Evolutionary conservation across 768 basidiomycete genomes (phyloP), one percentile per base, ranked within the genome.

Genomic region (Hypholoma fasciculare): DNA sequence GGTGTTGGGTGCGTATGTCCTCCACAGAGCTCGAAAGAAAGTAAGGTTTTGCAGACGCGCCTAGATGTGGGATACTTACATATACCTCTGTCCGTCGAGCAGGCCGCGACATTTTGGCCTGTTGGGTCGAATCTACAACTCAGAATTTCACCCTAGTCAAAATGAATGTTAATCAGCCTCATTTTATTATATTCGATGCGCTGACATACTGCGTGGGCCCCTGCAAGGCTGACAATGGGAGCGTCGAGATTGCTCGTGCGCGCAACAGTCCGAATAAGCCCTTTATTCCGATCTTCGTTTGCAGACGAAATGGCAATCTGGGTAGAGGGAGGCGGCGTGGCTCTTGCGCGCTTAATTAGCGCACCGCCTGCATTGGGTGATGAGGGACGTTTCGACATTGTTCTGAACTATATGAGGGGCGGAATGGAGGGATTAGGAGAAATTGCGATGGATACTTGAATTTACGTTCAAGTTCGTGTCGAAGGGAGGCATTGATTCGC

Each of bases 101-200:
- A 93, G 8, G 94, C 94, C 40, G 96, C 97, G 57, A 98, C 86
- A 63, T 92, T 92, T 71, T 96, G 89, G 4, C 97, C 97, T 2
- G 90, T 90, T 13, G 95, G 94, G 67, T 96, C 94, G 69, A 98
- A 98, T 64, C 93, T 83, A 76, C 94, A 93, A 63, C 91, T 91
- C 61, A 96, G 62, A 61, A 98, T 92, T 76, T 99, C 97, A 7
- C 44, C 61, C 60, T 66, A 38, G 19, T 63, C 49, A n/a, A n/a
- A 50, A 16, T 12, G 34, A n/a, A 51, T 54, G 3, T 42, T 46
- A 42, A 23, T 11, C 12, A 27, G 17, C 7, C 23, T 12, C 27
- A 13, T 1, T 20, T 5, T n/a, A 42, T 9, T n/a, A 20, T 27
- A 20, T 34, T 38, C 12, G 17, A 6, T 20, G 27, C 26, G 13